Conservation (phyloP, 192 early-diverging fungal genomes). For the Ambispora gerdemannii region DNA sequence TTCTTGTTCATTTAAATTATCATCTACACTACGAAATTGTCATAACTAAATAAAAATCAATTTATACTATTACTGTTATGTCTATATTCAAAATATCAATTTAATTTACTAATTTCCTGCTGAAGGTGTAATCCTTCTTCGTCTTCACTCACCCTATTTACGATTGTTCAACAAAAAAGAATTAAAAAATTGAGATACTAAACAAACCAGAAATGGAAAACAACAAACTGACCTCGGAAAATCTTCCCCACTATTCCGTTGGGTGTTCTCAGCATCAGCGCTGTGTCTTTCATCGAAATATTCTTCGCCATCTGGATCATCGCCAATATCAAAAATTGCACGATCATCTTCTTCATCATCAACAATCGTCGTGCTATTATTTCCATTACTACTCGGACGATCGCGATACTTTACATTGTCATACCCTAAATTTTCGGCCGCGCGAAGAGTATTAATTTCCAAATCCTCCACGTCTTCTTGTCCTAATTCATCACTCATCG, state of each 20-base stretch:
- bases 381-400: conserved; percentile 31
- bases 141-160: not conserved
- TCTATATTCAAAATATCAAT: too few species aligned
- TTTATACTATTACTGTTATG: too few species aligned
- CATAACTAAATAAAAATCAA: too few species aligned
- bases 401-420: conserved; percentile 45
- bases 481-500: conserved; percentile 26
- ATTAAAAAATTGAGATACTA: not conserved
- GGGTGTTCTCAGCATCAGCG: not conserved
- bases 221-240: not conserved
- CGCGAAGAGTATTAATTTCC: conserved; percentile 55
- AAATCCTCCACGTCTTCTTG: conserved; percentile 64
- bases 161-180: not conserved
- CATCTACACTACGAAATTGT: too few species aligned
- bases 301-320: conserved; percentile 65
- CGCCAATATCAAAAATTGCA: conserved; percentile 61
- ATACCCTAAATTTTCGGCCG: conserved; percentile 46
- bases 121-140: not conserved
- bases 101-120: not conserved
- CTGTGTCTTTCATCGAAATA: conserved; percentile 39
- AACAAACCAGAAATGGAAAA: not conserved
- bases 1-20: too few species aligned
- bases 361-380: not conserved
- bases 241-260: not conserved
- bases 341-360: conserved; percentile 44